Percentiles rank a stretch among this genome's conserved stretches.
Evolutionary conservation across 768 basidiomycete genomes (phyloP).

Genomic region (Gautieria morchelliformis): DNA sequence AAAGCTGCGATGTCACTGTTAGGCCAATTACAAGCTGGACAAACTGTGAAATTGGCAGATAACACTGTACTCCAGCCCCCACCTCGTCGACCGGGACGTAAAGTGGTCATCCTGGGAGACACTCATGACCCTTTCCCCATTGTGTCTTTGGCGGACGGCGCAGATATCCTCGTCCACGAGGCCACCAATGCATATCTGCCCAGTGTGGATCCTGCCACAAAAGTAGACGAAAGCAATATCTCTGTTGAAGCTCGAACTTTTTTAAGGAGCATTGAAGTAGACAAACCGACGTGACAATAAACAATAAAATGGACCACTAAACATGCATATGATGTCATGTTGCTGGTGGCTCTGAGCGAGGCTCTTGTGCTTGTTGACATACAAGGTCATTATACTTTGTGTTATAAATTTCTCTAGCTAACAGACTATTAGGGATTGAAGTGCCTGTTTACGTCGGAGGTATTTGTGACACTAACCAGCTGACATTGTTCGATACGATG

Average conservation of each 20-base stretch:
- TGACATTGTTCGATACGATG: no score
- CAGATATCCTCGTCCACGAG: conserved; percentile 23
- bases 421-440: no score
- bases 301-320: conserved; percentile 8
- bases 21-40: conserved; percentile 56
- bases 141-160: conserved; percentile 5
- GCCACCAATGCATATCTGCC: conserved; percentile 24
- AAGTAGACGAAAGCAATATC: conserved; percentile 7
- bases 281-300: conserved; percentile 20
- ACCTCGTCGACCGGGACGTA: conserved; percentile 33
- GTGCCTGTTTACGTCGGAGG: no score
- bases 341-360: conserved; percentile 71
- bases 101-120: conserved; percentile 20
- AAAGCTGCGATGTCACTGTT: conserved; percentile 61
- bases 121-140: conserved; percentile 19
- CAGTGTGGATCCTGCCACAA: conserved; percentile 11
- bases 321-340: conserved; percentile 20
- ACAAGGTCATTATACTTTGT: no score
- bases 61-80: conserved; percentile 68
- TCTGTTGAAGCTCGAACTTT: conserved; percentile 14
- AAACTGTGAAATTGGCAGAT: conserved; percentile 53
- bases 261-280: conserved; percentile 57
- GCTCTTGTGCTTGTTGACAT: no score
- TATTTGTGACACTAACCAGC: no score
- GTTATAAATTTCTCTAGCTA: no score